Conservation (phyloP, 768 basidiomycete genomes). For the Piloderma croceum region DNA sequence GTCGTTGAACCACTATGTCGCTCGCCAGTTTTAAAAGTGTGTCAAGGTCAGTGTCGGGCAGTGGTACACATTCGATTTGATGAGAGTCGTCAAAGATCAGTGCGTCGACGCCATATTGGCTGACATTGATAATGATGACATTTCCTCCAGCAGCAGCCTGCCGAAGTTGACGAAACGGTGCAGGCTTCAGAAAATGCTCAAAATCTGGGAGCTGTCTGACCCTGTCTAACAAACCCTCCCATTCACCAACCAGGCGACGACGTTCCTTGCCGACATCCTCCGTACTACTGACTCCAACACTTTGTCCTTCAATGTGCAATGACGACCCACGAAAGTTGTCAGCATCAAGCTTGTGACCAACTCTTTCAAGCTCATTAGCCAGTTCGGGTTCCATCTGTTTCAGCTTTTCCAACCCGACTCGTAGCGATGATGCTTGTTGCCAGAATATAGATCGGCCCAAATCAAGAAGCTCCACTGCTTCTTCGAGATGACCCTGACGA, state of each 20-base stretch:
- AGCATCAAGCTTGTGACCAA: no score
- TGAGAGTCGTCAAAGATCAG: slow-evolving; percentile 7
- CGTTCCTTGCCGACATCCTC: no score
- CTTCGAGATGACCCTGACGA: slow-evolving; percentile 5
- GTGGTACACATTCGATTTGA: slow-evolving; percentile 7
- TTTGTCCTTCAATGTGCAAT: no score
- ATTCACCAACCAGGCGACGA: slow-evolving; percentile 12
- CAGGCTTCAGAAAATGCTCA: no score
- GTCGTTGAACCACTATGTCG: no score
- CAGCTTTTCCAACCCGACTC: slow-evolving; percentile 13
- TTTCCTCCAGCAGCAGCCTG: slow-evolving; percentile 13
- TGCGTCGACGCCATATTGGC: slow-evolving; percentile 12
- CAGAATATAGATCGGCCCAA: no score
- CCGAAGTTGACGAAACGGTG: slow-evolving; percentile 10
- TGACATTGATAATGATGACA: slow-evolving; percentile 17
- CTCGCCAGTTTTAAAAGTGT: no score
- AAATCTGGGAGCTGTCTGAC: slow-evolving; percentile 12
- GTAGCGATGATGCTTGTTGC: no score
- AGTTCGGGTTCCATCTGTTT: slow-evolving; percentile 1
- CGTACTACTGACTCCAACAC: no score
- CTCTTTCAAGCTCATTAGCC: slow-evolving; percentile 5
- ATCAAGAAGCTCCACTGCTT: no score
- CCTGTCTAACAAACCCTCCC: slow-evolving; percentile 10
- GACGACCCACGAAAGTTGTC: no score
- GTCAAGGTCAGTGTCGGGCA: no score